These are phyloP conservation scores for Zygoascus meyerae DNA, from an alignment of 1,139 yeast genomes.

Conservation along the genomic window DNA sequence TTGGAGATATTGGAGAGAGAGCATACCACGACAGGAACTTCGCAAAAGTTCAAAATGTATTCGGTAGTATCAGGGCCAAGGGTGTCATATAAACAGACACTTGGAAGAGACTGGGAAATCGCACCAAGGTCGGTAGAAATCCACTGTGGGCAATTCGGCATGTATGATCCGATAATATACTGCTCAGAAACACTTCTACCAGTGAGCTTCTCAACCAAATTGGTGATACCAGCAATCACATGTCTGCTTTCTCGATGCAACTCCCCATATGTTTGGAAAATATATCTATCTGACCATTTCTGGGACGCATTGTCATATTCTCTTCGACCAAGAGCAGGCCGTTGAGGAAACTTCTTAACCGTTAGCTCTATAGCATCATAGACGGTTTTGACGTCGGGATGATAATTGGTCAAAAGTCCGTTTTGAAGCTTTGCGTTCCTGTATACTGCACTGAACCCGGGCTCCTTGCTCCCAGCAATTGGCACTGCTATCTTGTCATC, in stretches of 20 bases:
- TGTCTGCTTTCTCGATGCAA: slow-evolving; percentile 41
- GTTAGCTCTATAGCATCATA: slow-evolving; percentile 46
- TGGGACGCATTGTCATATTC: slow-evolving; percentile 39
- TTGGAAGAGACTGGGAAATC: slow-evolving; percentile 44
- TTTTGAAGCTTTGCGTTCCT: slow-evolving; percentile 41
- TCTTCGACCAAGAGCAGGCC: slow-evolving; percentile 41
- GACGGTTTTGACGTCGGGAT: slow-evolving; percentile 48
- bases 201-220: slow-evolving; percentile 31
- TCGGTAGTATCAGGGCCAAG: slow-evolving; percentile 55
- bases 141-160: slow-evolving; percentile 59
- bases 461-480: slow-evolving; percentile 42
- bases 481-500: neutral
- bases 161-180: slow-evolving; percentile 50
- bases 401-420: slow-evolving; percentile 41
- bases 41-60: slow-evolving; percentile 52
- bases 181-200: slow-evolving; percentile 29
- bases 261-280: slow-evolving; percentile 43
- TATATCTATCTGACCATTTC: slow-evolving; percentile 40
- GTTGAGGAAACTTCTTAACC: slow-evolving; percentile 38
- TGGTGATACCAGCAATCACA: slow-evolving; percentile 62
- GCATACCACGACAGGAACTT: slow-evolving; percentile 50
- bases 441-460: slow-evolving; percentile 51
- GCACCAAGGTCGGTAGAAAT: slow-evolving; percentile 53
- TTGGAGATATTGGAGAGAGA: slow-evolving; percentile 44
- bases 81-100: slow-evolving; percentile 62